Conservation (phyloP, 1,139 yeast genomes). For the Candida pseudoviswanathii region DNA sequence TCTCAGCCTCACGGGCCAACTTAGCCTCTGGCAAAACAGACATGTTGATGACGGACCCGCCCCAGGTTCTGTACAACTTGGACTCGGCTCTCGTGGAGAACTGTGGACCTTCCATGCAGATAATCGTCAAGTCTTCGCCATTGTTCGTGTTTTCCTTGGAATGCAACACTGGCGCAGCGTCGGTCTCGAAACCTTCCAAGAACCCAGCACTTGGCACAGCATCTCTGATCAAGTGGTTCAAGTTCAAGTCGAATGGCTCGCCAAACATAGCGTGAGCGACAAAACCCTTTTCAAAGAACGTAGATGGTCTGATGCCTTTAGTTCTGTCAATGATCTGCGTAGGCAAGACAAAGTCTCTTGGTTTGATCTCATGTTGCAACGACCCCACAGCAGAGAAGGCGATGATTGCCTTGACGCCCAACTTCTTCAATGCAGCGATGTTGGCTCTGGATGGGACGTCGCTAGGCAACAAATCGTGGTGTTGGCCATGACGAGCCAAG, state of each 20-base stretch:
- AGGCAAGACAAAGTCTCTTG: slow-evolving; percentile 93
- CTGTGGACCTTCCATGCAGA: slow-evolving; percentile 99
- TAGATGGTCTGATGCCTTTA: slow-evolving; percentile 87
- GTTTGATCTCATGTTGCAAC: slow-evolving; percentile 81
- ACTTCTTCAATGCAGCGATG: slow-evolving; percentile 87
- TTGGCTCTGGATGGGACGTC: slow-evolving; percentile 94
- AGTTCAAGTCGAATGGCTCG: slow-evolving; percentile 84
- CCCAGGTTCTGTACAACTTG: slow-evolving; percentile 81
- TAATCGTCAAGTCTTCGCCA: slow-evolving; percentile 72
- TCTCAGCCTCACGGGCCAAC: slow-evolving; percentile 95
- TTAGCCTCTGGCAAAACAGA: slow-evolving; percentile 94
- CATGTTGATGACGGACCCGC: slow-evolving; percentile 96
- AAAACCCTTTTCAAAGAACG: slow-evolving; percentile 89
- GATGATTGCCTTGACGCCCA: slow-evolving; percentile 85
- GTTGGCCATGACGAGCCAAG: slow-evolving; percentile 89
- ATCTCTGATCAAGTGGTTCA: slow-evolving; percentile 66
- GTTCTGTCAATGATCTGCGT: slow-evolving; percentile 96
- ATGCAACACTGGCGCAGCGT: slow-evolving; percentile 53
- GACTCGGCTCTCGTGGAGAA: slow-evolving; percentile 98
- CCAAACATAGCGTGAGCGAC: slow-evolving; percentile 98
- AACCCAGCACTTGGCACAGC: slow-evolving; percentile 53
- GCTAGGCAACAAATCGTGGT: slow-evolving; percentile 86
- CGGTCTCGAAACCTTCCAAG: slow-evolving; percentile 50
- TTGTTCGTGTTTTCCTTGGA: slow-evolving; percentile 51
- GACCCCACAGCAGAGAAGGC: slow-evolving; percentile 98